Evolutionary conservation across 2,329 filamentous ascomycete genomes (phyloP).

Genomic region (Arthrobotrys pseudoclavata): DNA sequence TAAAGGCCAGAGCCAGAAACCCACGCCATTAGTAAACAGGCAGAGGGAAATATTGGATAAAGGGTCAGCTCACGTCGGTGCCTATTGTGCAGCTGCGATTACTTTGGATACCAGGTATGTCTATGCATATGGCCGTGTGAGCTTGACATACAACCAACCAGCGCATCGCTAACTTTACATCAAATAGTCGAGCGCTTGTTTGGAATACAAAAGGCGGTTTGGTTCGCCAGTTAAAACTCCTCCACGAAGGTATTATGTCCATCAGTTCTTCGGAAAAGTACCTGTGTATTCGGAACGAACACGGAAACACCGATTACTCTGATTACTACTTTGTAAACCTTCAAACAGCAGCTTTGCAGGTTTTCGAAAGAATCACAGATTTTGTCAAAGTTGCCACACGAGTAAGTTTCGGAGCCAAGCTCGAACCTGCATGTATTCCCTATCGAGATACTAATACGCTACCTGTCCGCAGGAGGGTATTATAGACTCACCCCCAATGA

Average conservation of each 20-base stretch:
- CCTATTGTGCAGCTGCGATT: slow-evolving; percentile 21
- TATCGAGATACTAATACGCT: not conserved
- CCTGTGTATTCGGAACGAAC: slow-evolving; percentile 33
- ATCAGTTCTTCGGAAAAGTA: slow-evolving; percentile 36
- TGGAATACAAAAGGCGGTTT: slow-evolving; percentile 34
- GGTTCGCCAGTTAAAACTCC: slow-evolving; percentile 33
- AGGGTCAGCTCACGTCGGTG: slow-evolving; percentile 2
- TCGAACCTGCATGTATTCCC: not conserved
- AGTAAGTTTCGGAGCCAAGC: not conserved
- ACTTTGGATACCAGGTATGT: slow-evolving; percentile 17
- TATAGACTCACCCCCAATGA: not conserved
- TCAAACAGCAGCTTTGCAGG: not conserved
- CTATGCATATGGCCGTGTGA: not conserved
- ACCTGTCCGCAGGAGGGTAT: not conserved
- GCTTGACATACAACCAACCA: not conserved
- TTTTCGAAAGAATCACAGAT: slow-evolving; percentile 14
- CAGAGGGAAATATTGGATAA: slow-evolving; percentile 23
- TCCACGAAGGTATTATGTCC: slow-evolving; percentile 3
- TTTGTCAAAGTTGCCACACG: not conserved
- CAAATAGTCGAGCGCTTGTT: slow-evolving; percentile 24
- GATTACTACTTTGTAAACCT: slow-evolving; percentile 38
- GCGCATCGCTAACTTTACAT: not conserved
- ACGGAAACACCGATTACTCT: not conserved
- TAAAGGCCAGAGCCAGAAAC: no score
- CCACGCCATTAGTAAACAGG: slow-evolving; percentile 16